Percentiles rank a stretch among this genome's conserved stretches.
phyloP scores from a whole-genome alignment of 805 yeast species.

The Lipomyces japonicus region DNA sequence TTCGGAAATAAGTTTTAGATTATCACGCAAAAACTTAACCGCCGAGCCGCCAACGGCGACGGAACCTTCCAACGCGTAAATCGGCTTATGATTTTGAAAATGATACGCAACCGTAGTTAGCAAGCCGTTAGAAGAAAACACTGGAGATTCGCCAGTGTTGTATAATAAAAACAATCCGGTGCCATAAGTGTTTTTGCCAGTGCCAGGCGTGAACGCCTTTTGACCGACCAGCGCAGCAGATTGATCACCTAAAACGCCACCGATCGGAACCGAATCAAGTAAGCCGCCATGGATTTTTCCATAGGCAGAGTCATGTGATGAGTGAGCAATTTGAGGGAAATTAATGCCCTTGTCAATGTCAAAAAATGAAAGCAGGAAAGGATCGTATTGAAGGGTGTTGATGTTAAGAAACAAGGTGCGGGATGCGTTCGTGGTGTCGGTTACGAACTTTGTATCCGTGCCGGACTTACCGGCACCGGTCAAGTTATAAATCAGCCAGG shows the following conservation, averaged over 20 bases:
- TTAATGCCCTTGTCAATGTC: constrained; percentile 60
- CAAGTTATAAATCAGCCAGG: constrained; percentile 86
- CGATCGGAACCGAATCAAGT: constrained; percentile 64
- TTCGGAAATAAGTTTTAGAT: constrained; percentile 72
- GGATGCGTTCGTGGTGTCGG: constrained; percentile 89
- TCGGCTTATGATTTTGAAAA: constrained; percentile 72
- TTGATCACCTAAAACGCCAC: constrained; percentile 93
- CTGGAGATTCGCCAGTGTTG: constrained; percentile 74
- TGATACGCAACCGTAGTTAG: constrained; percentile 88
- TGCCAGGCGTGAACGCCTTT: constrained; percentile 74
- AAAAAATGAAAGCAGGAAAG: constrained; percentile 71
- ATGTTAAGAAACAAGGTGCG: constrained; percentile 88
- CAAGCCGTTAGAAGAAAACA: constrained; percentile 74
- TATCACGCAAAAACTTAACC: constrained; percentile 91
- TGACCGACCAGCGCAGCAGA: constrained; percentile 92
- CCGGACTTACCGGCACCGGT: constrained; percentile 56
- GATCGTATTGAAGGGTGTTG: constrained; percentile 70
- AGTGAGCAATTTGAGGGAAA: constrained; percentile 75
- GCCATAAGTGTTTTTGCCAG: constrained; percentile 94
- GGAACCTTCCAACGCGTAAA: constrained; percentile 90
- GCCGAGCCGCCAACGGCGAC: constrained; percentile 94
- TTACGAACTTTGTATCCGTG: constrained; percentile 48
- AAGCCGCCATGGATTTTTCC: constrained; percentile 57
- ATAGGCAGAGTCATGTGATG: constrained; percentile 59
- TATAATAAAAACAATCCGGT: constrained; percentile 90